A percentile compares a stretch with the other conserved stretches of the same genome.
Evolutionary conservation across 2,329 filamentous ascomycete genomes (phyloP).

Genomic region (Meredithiella fracta): DNA sequence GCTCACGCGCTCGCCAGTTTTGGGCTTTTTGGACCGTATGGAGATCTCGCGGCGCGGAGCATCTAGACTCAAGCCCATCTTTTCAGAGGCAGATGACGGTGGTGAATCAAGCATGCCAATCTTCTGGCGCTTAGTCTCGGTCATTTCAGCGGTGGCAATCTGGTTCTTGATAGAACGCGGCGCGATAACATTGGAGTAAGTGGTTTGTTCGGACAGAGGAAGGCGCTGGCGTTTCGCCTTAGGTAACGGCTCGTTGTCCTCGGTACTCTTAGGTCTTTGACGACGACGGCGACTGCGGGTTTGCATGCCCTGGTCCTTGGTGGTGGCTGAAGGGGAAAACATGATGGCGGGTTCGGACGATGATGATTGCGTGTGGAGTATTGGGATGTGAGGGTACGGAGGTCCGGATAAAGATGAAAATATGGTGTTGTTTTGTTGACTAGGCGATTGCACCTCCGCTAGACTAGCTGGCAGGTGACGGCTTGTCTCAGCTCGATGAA

Average conservation of each 20-base stretch:
- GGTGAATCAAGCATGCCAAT: conserved; percentile 25
- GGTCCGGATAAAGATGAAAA: background rate
- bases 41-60: conserved; percentile 33
- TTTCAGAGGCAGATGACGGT: conserved; percentile 18
- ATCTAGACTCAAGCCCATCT: conserved; percentile 29
- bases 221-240: conserved; percentile 48
- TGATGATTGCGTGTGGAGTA: background rate
- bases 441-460: background rate
- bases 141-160: conserved; percentile 34
- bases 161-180: conserved; percentile 1
- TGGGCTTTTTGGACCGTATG: conserved; percentile 45
- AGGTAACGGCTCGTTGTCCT: conserved; percentile 38
- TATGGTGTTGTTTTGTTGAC: background rate
- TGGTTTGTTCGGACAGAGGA: conserved; percentile 40
- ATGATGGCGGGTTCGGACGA: conserved; percentile 22
- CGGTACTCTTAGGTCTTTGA: conserved; percentile 40
- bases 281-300: conserved; percentile 40
- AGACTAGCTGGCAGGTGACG: background rate
- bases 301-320: conserved; percentile 24
- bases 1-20: conserved; percentile 42
- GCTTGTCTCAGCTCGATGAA: background rate
- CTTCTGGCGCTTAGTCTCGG: conserved; percentile 39
- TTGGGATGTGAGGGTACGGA: background rate
- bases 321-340: conserved; percentile 41
- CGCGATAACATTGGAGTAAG: conserved; percentile 24